These are phyloP conservation scores for Hsuehochloa calcarea DNA, from an alignment of 176 grass and related monocot genomes.

Conservation along the genomic window DNA sequence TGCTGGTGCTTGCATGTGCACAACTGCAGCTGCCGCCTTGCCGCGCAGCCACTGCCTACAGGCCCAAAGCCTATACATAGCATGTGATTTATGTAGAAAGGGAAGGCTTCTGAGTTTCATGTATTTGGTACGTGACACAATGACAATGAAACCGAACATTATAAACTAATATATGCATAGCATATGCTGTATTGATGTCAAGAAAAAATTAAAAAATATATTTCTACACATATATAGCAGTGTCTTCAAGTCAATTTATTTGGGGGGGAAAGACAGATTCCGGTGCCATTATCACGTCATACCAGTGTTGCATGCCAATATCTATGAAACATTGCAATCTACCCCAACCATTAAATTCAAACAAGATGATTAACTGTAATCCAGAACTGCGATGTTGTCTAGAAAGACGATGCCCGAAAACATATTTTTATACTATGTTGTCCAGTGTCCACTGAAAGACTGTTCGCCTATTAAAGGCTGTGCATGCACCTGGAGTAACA, in stretches of 20 bases:
- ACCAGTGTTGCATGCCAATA: not conserved
- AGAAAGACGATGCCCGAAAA: not conserved
- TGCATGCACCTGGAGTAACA: no score
- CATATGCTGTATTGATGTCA: not conserved
- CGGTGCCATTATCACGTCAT: not conserved
- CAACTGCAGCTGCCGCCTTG: not conserved
- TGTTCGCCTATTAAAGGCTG: no score
- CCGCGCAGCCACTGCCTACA: not conserved
- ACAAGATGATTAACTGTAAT: not conserved
- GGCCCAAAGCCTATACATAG: not conserved
- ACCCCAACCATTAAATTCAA: not conserved
- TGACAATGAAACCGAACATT: no score
- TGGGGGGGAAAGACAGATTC: not conserved
- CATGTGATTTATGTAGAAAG: not conserved
- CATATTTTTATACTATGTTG: not conserved
- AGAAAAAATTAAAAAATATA: not conserved
- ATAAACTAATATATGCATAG: not conserved
- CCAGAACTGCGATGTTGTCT: not conserved
- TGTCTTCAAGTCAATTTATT: not conserved
- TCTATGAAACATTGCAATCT: not conserved
- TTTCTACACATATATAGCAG: not conserved
- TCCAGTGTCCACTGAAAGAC: no score
- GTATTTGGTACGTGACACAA: not conserved
- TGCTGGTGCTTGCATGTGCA: not conserved
- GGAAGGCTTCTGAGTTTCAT: not conserved